Percentiles rank a stretch among this genome's conserved stretches.
Evolutionary conservation across 768 basidiomycete genomes (phyloP).

Genomic region (Collybia sordida): DNA sequence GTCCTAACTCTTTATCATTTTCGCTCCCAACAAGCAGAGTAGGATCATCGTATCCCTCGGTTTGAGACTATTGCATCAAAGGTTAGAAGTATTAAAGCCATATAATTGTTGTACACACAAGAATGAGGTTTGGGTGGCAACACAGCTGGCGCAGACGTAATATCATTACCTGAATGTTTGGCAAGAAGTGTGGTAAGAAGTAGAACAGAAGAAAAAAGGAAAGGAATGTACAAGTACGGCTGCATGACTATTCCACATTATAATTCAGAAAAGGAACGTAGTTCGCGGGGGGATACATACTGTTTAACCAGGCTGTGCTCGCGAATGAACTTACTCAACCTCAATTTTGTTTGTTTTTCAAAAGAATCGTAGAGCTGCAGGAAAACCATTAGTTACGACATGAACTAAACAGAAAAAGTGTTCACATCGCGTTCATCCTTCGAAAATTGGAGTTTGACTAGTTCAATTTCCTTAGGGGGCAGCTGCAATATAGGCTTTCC

Average conservation of each 20-base stretch:
- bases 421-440: slow-evolving; percentile 63
- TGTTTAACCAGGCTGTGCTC: slow-evolving; percentile 71
- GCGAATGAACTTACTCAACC: slow-evolving; percentile 59
- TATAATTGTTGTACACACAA: slow-evolving; percentile 37
- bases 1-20: slow-evolving; percentile 53
- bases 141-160: slow-evolving; percentile 74
- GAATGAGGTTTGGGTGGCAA: slow-evolving; percentile 69
- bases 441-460: slow-evolving; percentile 62
- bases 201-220: neutral
- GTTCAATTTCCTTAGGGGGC: slow-evolving; percentile 56
- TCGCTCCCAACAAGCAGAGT: slow-evolving; percentile 45
- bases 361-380: slow-evolving; percentile 58
- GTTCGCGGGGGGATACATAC: slow-evolving; percentile 34
- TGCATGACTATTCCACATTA: slow-evolving; percentile 36
- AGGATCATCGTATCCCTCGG: slow-evolving; percentile 50
- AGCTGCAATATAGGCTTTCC: slow-evolving; percentile 70
- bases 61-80: slow-evolving; percentile 29
- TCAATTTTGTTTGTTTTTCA: slow-evolving; percentile 53
- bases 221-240: slow-evolving; percentile 38
- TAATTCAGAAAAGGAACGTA: neutral
- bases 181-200: no score
- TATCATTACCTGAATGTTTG: slow-evolving; percentile 56
- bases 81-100: neutral
- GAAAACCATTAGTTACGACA: neutral
- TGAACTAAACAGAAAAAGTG: neutral